A percentile compares a stretch with the other conserved stretches of the same genome.
phyloP scores from a whole-genome alignment of 768 basidiomycete species.

The Clavulina sp. region DNA sequence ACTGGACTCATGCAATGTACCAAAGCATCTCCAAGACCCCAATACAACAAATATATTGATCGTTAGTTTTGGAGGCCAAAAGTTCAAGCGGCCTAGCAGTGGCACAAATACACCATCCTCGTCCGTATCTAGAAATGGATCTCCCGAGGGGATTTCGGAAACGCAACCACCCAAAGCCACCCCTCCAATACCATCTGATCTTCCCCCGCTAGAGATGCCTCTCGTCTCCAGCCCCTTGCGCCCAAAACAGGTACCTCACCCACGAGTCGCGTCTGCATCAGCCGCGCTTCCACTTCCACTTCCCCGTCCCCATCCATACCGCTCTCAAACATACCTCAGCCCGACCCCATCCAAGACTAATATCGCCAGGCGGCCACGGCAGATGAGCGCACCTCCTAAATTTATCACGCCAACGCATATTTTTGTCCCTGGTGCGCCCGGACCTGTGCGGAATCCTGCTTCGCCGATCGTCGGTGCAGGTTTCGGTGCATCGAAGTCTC shows the following conservation, averaged over 20 bases:
- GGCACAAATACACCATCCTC: no score
- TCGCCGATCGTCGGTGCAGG: constrained; percentile 3
- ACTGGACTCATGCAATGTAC: constrained; percentile 43
- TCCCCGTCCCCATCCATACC: not conserved
- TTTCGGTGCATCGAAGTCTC: not conserved
- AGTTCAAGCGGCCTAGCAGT: constrained; percentile 23
- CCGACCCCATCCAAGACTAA: no score
- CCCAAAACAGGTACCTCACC: not conserved
- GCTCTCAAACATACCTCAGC: no score
- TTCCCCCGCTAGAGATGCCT: not conserved
- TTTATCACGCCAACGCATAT: constrained; percentile 38
- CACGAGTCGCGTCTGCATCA: no score
- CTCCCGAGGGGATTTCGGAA: no score
- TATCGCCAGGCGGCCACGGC: not conserved
- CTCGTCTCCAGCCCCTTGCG: not conserved
- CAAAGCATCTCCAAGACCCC: constrained; percentile 30
- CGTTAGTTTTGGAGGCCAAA: constrained; percentile 68
- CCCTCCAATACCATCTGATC: not conserved
- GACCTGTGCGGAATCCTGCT: constrained; percentile 2
- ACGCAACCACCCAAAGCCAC: not conserved
- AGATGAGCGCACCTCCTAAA: not conserved
- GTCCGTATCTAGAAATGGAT: no score
- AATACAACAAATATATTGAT: constrained; percentile 41
- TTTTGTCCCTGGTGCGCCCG: constrained; percentile 37
- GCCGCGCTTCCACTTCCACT: no score